Conservation (phyloP, 139 green algal genomes). For the Pseudopediastrum boryanum region DNA sequence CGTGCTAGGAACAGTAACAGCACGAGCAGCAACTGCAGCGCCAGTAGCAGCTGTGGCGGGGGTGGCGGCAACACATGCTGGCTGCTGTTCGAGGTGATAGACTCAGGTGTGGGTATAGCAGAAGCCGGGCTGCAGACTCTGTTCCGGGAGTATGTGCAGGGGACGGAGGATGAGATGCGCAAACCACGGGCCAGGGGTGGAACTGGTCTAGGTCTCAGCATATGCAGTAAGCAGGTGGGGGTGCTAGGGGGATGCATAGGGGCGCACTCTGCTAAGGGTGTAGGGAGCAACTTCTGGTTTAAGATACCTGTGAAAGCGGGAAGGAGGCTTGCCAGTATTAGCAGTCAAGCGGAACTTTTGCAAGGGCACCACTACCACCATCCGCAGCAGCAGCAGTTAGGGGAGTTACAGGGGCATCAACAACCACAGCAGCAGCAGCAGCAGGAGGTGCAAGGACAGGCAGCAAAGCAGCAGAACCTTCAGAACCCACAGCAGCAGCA, state of each 20-base stretch:
- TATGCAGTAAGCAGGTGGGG: constrained; percentile 76
- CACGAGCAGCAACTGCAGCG: no score
- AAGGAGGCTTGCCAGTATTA: neutral
- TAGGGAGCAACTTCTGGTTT: constrained; percentile 83
- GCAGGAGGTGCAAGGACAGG: neutral
- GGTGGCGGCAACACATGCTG: constrained; percentile 20
- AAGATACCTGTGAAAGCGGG: constrained; percentile 54
- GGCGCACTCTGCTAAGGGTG: constrained; percentile 57
- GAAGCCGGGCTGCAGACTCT: constrained; percentile 57
- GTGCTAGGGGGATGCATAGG: constrained; percentile 82
- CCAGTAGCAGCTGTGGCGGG: constrained; percentile 5
- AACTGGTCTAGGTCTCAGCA: constrained; percentile 73
- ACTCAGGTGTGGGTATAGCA: constrained; percentile 73
- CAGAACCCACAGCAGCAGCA: no score
- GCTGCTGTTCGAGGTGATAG: constrained; percentile 82
- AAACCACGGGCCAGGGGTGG: constrained; percentile 65
- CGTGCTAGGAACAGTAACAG: no score
- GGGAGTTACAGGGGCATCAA: neutral
- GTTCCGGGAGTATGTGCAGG: constrained; percentile 83
- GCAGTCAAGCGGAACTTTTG: neutral
- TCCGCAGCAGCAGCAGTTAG: neutral
- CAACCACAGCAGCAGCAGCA: constrained; percentile 3
- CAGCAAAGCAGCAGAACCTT: constrained; percentile 9
- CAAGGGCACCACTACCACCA: neutral
- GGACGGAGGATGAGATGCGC: constrained; percentile 77